Base-by-base conservation (phyloP, 257 asterid genomes). In the Datura wrightii region DNA sequence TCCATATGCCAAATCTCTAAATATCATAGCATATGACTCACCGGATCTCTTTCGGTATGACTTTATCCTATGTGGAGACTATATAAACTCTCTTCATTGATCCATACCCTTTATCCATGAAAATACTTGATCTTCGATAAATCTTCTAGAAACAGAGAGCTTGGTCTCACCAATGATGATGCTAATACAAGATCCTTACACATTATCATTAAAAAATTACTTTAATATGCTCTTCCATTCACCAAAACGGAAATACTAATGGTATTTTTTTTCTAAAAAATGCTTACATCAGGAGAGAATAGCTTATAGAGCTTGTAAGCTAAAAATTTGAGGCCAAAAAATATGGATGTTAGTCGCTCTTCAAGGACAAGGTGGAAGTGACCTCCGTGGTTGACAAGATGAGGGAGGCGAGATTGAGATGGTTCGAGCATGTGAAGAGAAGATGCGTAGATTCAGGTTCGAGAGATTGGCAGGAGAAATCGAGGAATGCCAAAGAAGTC, bases 121-220 rank as follows among this genome's bases (percentile, higher is more conserved):
- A 92, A 92, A 10, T 86, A 46, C 9, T 85, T 82, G 67, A 36
- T 83, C 56, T 87, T 86, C 0, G 90, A 86, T 54, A 93, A 60
- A 60, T 90, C 93, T 34, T 84, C 90, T 1, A 19, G 0, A 44
- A 93, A 89, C 15, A 88, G 48, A 42, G 92, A 89, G 62, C 85
- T 78, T 55, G 92, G 87, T 89, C 97, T 91, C 48, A 85, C 1
- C 88, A 92, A 86, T 79, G 56, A 59, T 6, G 42, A 86, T 62
- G 85, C 95, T 87, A 93, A 83, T 41, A 87, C 88, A 83, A 89
- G 50, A 42, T 91, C 97, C 97, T 93, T 80, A 42, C 81, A 76
- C 15, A 76, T 14, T 76, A 76, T 2, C 82, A 50, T 24, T 24
- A 24, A 24, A 24, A 24, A 24, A 24, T 24, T 24, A 24, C 31